Evolutionary conservation across 1,284 basidiomycete species (phyloP).

Genomic region (Kwoniella shivajii): DNA sequence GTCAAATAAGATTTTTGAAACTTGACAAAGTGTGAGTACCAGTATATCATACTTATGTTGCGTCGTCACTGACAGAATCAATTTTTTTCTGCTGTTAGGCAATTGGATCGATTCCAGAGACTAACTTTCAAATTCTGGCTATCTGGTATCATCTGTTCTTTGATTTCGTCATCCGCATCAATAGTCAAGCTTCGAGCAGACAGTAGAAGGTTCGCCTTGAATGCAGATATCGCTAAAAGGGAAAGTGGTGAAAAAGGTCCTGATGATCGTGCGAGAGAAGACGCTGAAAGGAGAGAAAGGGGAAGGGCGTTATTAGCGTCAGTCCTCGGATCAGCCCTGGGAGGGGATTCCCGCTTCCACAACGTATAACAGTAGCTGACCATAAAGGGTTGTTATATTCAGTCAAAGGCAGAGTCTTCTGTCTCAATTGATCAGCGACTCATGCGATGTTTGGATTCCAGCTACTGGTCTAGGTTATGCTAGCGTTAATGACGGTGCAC

Average conservation of each 20-base stretch:
- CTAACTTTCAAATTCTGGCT: slow-evolving; percentile 88
- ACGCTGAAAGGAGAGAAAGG: slow-evolving; percentile 47
- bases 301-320: slow-evolving; percentile 50
- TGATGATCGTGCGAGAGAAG: slow-evolving; percentile 35
- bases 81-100: background rate
- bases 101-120: slow-evolving; percentile 67
- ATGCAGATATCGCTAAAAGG: slow-evolving; percentile 35
- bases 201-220: slow-evolving; percentile 45
- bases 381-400: too few relatives aligned
- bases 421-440: slow-evolving; percentile 51
- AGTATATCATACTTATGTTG: slow-evolving; percentile 57
- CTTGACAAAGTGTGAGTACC: slow-evolving; percentile 55
- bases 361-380: background rate
- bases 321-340: slow-evolving; percentile 12
- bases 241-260: slow-evolving; percentile 39
- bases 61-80: background rate
- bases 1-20: slow-evolving; percentile 69
- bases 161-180: slow-evolving; percentile 60
- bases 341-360: background rate
- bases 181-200: slow-evolving; percentile 53
- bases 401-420: slow-evolving; percentile 51
- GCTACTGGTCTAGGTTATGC: slow-evolving; percentile 78
- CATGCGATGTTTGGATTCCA: slow-evolving; percentile 72
- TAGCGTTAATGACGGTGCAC: slow-evolving; percentile 79
- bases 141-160: slow-evolving; percentile 77